phyloP scores from a whole-genome alignment of 73 alveolate species.

The Paraurostyla sp. region DNA sequence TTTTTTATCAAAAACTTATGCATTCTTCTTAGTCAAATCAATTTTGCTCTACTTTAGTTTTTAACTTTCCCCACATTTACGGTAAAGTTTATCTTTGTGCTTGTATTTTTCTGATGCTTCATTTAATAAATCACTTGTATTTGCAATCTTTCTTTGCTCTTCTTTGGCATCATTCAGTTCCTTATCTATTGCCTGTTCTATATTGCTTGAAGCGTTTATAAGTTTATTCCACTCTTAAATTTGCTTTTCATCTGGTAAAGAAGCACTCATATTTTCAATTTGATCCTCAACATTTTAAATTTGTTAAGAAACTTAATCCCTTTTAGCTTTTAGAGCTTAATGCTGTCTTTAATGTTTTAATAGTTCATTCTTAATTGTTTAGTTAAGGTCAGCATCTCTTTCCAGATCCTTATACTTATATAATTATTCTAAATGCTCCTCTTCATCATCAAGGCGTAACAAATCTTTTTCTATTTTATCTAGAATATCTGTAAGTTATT shows the following conservation, averaged over 20 bases:
- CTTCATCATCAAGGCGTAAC: background rate
- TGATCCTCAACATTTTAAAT: background rate
- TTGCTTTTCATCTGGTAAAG: background rate
- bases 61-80: background rate
- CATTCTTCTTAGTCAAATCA: background rate
- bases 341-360: background rate
- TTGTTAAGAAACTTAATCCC: background rate
- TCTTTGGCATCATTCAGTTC: background rate
- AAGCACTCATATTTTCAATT: background rate
- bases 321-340: background rate
- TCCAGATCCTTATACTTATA: conserved; percentile 24
- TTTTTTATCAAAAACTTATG: background rate
- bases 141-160: background rate
- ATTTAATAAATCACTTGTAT: background rate
- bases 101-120: background rate
- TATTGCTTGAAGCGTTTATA: background rate
- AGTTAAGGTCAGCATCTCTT: background rate
- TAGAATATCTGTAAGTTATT: background rate
- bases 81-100: background rate
- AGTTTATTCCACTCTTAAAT: conserved; percentile 1
- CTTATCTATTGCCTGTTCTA: background rate
- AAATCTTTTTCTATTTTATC: conserved; percentile 10
- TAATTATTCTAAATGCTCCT: background rate
- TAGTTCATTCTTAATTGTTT: background rate
- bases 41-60: background rate